Base-by-base conservation (phyloP, 2,329 filamentous ascomycete species). In the Fusarium heterosporum region DNA sequence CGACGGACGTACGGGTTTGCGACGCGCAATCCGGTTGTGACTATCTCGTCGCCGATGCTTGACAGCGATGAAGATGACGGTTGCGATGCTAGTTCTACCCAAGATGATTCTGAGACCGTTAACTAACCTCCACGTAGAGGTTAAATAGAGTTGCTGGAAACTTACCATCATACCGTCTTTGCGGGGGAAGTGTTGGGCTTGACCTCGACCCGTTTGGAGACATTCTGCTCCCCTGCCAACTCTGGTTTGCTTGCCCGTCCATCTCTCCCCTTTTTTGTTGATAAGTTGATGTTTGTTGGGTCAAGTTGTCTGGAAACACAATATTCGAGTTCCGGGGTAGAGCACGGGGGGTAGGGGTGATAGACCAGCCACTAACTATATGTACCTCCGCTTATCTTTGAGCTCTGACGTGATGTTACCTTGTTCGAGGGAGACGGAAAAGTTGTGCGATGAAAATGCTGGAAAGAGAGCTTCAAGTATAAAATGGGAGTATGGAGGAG, bases 1-100 rank as follows among this genome's bases (percentile, higher is more conserved):
- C 90, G 87, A 25, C 87, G 85, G 25, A 83, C 79, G 69, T 88
- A 87, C 43, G 87, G 84, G 71, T 86, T 85, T 66, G 91, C 90
- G 51, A 97, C 89, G 52, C 89, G 88, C 40, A 97, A 85, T 26
- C 94, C 94, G 7, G 93, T 96, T 3, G 93, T 97, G 68, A 97
- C 91, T 69, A 97, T 95, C 74, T 97, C 94, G 69, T 97, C 93
- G 65, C 86, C 87, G 75, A 90, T 89, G 53, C 89, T 97, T 19
- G 94, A 97, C 13, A 97, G 83, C 14, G 94, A 97, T 4, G 95
- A 97, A 3, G 95, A 97, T 0, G 95, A 97, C 9, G 95, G 93
- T 72, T 96, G 93, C 6, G 95, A 97, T 45, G 91, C 88, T 62
- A 99, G 89, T 78, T 99, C 95, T 72, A 98, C 89, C 96, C 96